Evolutionary conservation across 192 early-diverging fungal genomes (phyloP), one percentile per base, ranked within the genome.

Genomic region (Backusella macrospora): DNA sequence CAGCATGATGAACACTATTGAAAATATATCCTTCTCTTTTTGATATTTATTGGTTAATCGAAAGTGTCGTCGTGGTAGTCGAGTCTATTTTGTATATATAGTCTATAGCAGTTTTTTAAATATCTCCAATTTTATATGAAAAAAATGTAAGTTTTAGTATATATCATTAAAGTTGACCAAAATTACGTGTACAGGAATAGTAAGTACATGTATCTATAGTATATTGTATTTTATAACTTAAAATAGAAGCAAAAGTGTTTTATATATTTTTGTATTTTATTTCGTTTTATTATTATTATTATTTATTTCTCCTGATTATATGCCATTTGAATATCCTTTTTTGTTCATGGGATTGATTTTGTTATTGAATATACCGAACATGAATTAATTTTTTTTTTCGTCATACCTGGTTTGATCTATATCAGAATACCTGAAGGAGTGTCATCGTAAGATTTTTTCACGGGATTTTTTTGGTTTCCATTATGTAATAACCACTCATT

Each of bases 1-100:
- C 52, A 59, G 52, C 52, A 59, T 59, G 52, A 59, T 59, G 52
- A 23, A 59, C 9, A 26, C 16, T 59, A 29, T 59, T 59, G 52
- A 13, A 59, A 59, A 59, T 59, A 12, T 26, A 59, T 10, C 52
- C 12, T 26, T 59, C 21, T 10, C 23, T 59, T 59, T 49, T 59
- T 59, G 26, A 59, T 59, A 59, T 59, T 3, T 26, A 59, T 59
- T 10, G 52, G 26, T 59, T 18, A 59, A 59, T 59, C 26, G 52
- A 12, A 59, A 59, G 26, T 23, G 18, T 29, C 52, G 26, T 59
- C 23, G 21, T 10, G 13, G 14, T 59, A 26, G 52, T 18, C 9
- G 26, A 12, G 10, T 21, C 21, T 23, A 59, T 59, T 59, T 59
- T 13, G 52, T 26, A 23, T 34, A 59, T 23, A 59, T 23, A 4